Percentiles rank a stretch among this genome's conserved stretches.
These are phyloP conservation scores for Yarrowia divulgata DNA, from an alignment of 805 yeast genomes.

Conservation along the genomic window DNA sequence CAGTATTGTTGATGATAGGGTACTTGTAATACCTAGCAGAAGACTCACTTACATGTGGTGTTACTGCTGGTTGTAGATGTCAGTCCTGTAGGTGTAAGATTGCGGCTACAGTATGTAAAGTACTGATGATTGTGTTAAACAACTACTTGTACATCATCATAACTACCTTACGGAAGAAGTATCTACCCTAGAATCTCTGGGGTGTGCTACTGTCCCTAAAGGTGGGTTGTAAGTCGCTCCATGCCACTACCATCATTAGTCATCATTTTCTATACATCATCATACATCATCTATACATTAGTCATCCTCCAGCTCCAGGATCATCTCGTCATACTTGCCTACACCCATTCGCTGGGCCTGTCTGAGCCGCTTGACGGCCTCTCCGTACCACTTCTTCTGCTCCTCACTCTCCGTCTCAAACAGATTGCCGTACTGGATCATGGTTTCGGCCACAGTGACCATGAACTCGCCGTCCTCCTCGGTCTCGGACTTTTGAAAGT, in stretches of 20 bases:
- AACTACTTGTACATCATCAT: no score
- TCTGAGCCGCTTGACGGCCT: conserved; percentile 71
- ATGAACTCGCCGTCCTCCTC: conserved; percentile 80
- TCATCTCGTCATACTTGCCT: conserved; percentile 51
- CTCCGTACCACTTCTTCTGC: conserved; percentile 69
- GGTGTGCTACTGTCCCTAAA: no score
- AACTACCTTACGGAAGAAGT: no score
- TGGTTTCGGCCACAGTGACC: conserved; percentile 87
- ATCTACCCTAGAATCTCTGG: no score
- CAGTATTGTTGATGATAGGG: no score
- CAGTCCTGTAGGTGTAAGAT: no score
- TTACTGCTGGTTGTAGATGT: no score
- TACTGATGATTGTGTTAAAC: no score
- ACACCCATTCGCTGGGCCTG: conserved; percentile 61
- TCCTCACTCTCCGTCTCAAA: conserved; percentile 68
- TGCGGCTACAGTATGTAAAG: no score
- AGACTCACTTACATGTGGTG: no score
- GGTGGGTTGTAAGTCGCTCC: no score
- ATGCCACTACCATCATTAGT: not conserved
- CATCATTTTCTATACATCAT: not conserved
- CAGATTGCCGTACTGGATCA: conserved; percentile 78
- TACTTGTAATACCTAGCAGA: no score
- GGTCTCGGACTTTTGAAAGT: conserved; percentile 65
- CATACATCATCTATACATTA: not conserved
- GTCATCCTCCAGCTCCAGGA: conserved; percentile 48